Percentiles rank a stretch among this genome's conserved stretches.
Conservation (phyloP, 805 yeast genomes). For the Candida loeiensis region DNA sequence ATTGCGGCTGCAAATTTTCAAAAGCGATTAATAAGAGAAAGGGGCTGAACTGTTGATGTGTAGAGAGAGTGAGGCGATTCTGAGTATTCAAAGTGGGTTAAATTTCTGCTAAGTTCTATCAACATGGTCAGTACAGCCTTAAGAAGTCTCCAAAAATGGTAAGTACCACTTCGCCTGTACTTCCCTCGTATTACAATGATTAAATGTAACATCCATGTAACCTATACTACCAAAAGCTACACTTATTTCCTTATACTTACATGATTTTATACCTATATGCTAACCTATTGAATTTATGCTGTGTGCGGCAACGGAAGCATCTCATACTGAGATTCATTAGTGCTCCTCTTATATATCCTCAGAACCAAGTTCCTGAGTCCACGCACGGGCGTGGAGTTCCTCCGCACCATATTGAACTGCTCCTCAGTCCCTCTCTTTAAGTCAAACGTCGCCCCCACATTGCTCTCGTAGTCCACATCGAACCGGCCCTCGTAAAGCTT, state of each 20-base stretch:
- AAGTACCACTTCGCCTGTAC: no score
- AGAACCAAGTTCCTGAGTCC: conserved; percentile 2
- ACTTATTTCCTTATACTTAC: background rate
- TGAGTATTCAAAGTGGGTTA: no score
- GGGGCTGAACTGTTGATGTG: no score
- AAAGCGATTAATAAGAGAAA: no score
- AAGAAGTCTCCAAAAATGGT: no score
- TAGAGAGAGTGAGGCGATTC: no score
- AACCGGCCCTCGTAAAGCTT: conserved; percentile 10
- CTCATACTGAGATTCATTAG: conserved; percentile 9
- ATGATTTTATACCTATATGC: background rate
- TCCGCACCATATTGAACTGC: conserved; percentile 21
- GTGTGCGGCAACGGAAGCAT: conserved; percentile 8
- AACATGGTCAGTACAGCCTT: no score
- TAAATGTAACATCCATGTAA: no score
- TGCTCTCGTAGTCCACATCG: conserved; percentile 20
- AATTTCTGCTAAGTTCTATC: no score
- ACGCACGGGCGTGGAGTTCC: conserved; percentile 7
- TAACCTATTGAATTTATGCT: background rate
- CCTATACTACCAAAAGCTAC: no score
- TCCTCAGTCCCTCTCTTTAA: conserved; percentile 22
- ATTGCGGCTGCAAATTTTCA: no score
- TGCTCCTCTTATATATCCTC: conserved; percentile 1
- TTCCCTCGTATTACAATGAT: no score
- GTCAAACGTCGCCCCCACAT: conserved; percentile 19